Evolutionary conservation across 495 filamentous ascomycete genomes (phyloP).

Genomic region (Friedmanniomyces endolithicus): DNA sequence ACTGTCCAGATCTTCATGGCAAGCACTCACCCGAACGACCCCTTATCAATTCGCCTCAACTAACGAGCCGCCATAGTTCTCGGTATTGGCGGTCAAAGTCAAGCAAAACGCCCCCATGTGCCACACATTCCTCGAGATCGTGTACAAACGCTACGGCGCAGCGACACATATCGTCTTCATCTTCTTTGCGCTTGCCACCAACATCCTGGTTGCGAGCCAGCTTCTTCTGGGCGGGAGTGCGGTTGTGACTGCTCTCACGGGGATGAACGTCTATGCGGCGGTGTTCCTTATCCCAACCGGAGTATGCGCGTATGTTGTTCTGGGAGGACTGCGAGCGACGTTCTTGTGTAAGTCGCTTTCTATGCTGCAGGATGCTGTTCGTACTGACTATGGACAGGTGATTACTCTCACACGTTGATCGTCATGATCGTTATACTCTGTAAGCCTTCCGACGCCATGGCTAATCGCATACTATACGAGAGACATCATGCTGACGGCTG

Average conservation of each 20-base stretch:
- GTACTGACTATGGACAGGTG: neutral
- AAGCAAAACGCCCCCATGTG: slow-evolving; percentile 24
- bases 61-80: slow-evolving; percentile 8
- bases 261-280: slow-evolving; percentile 26
- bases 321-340: slow-evolving; percentile 25
- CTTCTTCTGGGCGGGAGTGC: slow-evolving; percentile 24
- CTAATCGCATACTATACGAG: neutral
- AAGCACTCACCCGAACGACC: neutral
- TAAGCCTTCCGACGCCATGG: neutral
- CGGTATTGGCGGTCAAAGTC: slow-evolving; percentile 22
- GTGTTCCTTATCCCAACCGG: slow-evolving; percentile 23
- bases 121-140: slow-evolving; percentile 25
- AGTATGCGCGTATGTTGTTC: slow-evolving; percentile 24
- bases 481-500: neutral
- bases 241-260: slow-evolving; percentile 24
- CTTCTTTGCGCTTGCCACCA: slow-evolving; percentile 21
- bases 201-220: slow-evolving; percentile 24
- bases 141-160: slow-evolving; percentile 22
- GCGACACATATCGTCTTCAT: slow-evolving; percentile 24
- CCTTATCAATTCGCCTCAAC: neutral
- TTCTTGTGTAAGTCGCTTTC: slow-evolving; percentile 17
- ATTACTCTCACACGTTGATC: slow-evolving; percentile 25
- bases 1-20: slow-evolving; percentile 28
- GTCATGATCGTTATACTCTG: slow-evolving; percentile 20
- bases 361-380: neutral